Evolutionary conservation across 208 protist species (phyloP).

Genomic region (Leishmania amazonensis): DNA sequence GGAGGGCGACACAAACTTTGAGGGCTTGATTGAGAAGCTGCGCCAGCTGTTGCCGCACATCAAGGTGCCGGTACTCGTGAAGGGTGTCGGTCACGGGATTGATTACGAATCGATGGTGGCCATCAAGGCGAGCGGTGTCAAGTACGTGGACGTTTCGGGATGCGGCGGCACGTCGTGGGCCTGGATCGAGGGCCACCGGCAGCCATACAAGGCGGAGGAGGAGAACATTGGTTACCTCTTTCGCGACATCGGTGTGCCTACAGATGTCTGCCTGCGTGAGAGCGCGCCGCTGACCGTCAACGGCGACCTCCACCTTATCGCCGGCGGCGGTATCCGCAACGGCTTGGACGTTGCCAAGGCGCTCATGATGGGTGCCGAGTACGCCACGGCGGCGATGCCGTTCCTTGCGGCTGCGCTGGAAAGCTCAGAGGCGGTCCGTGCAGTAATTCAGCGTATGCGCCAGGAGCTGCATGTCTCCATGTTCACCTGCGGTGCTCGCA

Average conservation of each 20-base stretch:
- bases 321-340: constrained; percentile 85
- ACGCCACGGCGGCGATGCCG: constrained; percentile 82
- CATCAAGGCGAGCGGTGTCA: constrained; percentile 77
- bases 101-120: constrained; percentile 67
- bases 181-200: constrained; percentile 91
- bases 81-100: constrained; percentile 91
- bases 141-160: constrained; percentile 89
- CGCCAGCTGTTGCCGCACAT: constrained; percentile 72
- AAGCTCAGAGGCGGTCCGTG: constrained; percentile 66
- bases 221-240: constrained; percentile 90
- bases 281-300: constrained; percentile 48
- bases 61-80: constrained; percentile 89
- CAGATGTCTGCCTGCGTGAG: constrained; percentile 79
- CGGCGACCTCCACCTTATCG: constrained; percentile 78
- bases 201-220: constrained; percentile 48
- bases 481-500: constrained; percentile 88
- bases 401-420: constrained; percentile 87
- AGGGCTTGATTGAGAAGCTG: constrained; percentile 77
- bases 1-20: constrained; percentile 93
- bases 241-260: constrained; percentile 86
- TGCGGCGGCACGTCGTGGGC: constrained; percentile 92
- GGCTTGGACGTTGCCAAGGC: constrained; percentile 90
- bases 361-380: constrained; percentile 85
- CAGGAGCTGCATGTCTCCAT: constrained; percentile 83
- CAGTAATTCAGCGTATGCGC: constrained; percentile 76